Base-by-base conservation (phyloP, 2,329 filamentous ascomycete genomes). In the Didymella arachidicola region DNA sequence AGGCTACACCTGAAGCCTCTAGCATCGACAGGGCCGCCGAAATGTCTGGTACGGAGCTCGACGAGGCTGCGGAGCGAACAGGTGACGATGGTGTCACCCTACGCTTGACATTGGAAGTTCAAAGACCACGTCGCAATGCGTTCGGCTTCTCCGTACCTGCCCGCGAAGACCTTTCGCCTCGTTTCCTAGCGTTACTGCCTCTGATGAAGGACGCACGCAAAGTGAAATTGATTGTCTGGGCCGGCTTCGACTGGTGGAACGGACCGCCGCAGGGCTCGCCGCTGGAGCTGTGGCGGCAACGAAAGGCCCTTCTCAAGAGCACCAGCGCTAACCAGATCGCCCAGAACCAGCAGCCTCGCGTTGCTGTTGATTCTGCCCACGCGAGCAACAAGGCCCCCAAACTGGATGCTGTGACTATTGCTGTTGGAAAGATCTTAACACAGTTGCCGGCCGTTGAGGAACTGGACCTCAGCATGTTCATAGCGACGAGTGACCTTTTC, bases 81-180 rank as follows among this genome's bases (percentile, higher is more conserved):
- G 53, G 52, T 25, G 72, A 73, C 32, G 57, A 68, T 38, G 60
- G 56, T 10, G 39, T 50, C 16, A 56, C 50, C 10, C 54, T 66
- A 7, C 62, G 72, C 7, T 62, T 75, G 29, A 73, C 72, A 0
- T 25, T 75, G 16, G 69, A 74, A 38, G 61, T 71, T 4, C 57
- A 63, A 29, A 53, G 65, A 39, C 39, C 26, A 3, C 54, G 62
- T n/a, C 67, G 62, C 8, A 58, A 61, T 1, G 26, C 36, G 2
- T 64, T 67, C 36, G 70, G 71, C 2, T 70, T 62, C 50, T 66
- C 59, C 36, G 32, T 65, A 5, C 70, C 71, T 1, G 32, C 39
- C 2, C 71, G 72, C 14, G 57, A 66, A 10, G 53, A 62, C 11
- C 47, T 67, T 0, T 75, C 72, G 7, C 72, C 71, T 36, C 68